Evolutionary conservation across 805 yeast species (phyloP).

Genomic region (Metschnikowia kunwiensis): DNA sequence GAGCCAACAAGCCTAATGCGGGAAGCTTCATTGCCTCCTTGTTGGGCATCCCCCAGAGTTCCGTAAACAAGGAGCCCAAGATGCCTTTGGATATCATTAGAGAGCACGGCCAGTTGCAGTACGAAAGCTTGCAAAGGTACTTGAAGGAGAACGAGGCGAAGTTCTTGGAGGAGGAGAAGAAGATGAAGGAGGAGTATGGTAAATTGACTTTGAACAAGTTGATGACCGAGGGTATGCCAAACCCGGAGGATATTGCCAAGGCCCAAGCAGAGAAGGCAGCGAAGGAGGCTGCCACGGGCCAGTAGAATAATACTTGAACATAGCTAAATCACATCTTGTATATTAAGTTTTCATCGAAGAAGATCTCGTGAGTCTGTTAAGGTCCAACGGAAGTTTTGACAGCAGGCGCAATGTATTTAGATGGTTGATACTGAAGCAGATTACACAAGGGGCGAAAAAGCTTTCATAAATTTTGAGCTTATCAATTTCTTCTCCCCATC

Average conservation of each 20-base stretch:
- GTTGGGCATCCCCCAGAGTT: slow-evolving; percentile 57
- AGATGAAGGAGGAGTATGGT: slow-evolving; percentile 76
- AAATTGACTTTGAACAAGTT: slow-evolving; percentile 80
- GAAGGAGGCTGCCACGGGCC: slow-evolving; percentile 11
- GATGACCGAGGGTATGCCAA: slow-evolving; percentile 78
- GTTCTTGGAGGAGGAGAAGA: slow-evolving; percentile 82
- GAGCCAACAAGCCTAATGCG: slow-evolving; percentile 36
- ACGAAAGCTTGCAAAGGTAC: slow-evolving; percentile 69
- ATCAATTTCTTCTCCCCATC: too few relatives aligned
- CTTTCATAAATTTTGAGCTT: too few relatives aligned
- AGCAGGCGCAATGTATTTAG: too few relatives aligned
- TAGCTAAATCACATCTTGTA: slow-evolving; percentile 9
- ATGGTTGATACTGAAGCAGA: too few relatives aligned
- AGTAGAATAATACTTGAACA: slow-evolving; percentile 12
- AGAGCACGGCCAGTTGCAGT: slow-evolving; percentile 89
- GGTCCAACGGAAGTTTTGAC: too few relatives aligned
- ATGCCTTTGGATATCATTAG: slow-evolving; percentile 87
- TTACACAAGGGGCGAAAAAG: too few relatives aligned
- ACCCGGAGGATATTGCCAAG: slow-evolving; percentile 60
- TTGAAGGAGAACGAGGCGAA: slow-evolving; percentile 57
- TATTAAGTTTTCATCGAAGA: too few relatives aligned
- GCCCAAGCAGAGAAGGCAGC: slow-evolving; percentile 36
- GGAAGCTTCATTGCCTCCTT: slow-evolving; percentile 55
- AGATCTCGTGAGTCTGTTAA: too few relatives aligned
- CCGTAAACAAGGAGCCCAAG: slow-evolving; percentile 51